Evolutionary conservation across 2,329 filamentous ascomycete species (phyloP).

Genomic region (Phyllosticta paracitricarpa): DNA sequence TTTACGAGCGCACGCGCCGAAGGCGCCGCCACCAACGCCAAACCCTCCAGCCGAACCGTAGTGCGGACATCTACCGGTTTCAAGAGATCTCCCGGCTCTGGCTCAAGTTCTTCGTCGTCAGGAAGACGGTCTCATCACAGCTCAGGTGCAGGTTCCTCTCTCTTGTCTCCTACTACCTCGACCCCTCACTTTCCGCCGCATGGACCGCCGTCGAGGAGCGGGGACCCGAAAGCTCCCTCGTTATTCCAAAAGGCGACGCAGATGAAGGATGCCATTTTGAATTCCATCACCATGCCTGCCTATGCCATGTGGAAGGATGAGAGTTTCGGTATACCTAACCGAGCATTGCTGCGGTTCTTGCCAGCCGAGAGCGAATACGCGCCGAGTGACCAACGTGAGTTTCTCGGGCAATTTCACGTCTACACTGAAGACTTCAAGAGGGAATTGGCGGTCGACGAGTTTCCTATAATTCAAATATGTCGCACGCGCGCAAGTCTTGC

Average conservation of each 20-base stretch:
- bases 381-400: slow-evolving; percentile 34
- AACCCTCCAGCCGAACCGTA: slow-evolving; percentile 28
- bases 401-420: slow-evolving; percentile 50
- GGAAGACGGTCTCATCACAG: slow-evolving; percentile 19
- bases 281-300: slow-evolving; percentile 64
- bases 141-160: slow-evolving; percentile 28
- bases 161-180: slow-evolving; percentile 46
- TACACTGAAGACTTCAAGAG: slow-evolving; percentile 59
- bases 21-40: slow-evolving; percentile 8
- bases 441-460: slow-evolving; percentile 48
- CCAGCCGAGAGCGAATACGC: slow-evolving; percentile 29
- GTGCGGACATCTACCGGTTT: slow-evolving; percentile 31
- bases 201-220: slow-evolving; percentile 51
- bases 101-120: slow-evolving; percentile 30
- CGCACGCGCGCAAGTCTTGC: slow-evolving; percentile 51
- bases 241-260: slow-evolving; percentile 62
- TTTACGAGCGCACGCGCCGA: slow-evolving; percentile 49
- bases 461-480: slow-evolving; percentile 56
- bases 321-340: slow-evolving; percentile 63
- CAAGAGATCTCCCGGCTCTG: slow-evolving; percentile 25
- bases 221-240: slow-evolving; percentile 50
- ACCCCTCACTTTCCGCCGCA: slow-evolving; percentile 55
- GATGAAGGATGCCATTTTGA: slow-evolving; percentile 68
- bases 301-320: slow-evolving; percentile 75
- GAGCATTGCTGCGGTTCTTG: slow-evolving; percentile 42